Percentiles rank a stretch among this genome's conserved stretches.
These are phyloP conservation scores for Asterella californica DNA, from an alignment of 225 moss, liverwort and hornwort genomes.

Conservation along the genomic window DNA sequence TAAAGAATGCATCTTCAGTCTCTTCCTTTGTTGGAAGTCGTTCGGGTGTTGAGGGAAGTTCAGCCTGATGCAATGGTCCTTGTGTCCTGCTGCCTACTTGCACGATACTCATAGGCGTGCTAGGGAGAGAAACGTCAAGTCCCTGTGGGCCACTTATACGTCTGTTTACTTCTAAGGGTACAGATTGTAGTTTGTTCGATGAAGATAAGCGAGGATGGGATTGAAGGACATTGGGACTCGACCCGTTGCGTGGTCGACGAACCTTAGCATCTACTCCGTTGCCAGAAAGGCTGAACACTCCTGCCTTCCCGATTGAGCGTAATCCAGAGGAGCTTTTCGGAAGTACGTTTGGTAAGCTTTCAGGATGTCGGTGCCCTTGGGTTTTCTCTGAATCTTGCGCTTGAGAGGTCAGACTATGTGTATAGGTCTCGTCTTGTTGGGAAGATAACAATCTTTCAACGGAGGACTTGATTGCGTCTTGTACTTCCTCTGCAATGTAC, in stretches of 20 bases:
- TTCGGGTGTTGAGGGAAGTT: background rate
- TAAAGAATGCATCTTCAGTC: background rate
- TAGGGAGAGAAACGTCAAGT: background rate
- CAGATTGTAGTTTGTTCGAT: slow-evolving; percentile 8
- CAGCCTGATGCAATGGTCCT: background rate
- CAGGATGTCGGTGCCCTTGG: background rate
- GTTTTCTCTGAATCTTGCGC: background rate
- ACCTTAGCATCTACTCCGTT: background rate
- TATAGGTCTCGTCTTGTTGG: background rate
- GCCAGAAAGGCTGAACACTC: background rate
- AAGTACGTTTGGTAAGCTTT: background rate
- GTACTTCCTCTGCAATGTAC: background rate
- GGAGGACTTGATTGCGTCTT: background rate
- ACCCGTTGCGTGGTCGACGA: background rate
- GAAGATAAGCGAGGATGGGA: slow-evolving; percentile 16
- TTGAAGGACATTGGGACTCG: slow-evolving; percentile 18
- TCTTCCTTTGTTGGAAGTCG: background rate
- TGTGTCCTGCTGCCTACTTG: background rate
- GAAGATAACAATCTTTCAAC: background rate
- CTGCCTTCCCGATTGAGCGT: background rate
- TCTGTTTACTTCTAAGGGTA: background rate
- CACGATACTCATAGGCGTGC: background rate
- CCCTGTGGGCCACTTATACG: slow-evolving; percentile 1
- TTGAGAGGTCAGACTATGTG: background rate
- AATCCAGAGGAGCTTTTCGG: background rate